These are phyloP conservation scores for Fomitopsis palustris DNA, from an alignment of 1,284 basidiomycete species.

Conservation along the genomic window DNA sequence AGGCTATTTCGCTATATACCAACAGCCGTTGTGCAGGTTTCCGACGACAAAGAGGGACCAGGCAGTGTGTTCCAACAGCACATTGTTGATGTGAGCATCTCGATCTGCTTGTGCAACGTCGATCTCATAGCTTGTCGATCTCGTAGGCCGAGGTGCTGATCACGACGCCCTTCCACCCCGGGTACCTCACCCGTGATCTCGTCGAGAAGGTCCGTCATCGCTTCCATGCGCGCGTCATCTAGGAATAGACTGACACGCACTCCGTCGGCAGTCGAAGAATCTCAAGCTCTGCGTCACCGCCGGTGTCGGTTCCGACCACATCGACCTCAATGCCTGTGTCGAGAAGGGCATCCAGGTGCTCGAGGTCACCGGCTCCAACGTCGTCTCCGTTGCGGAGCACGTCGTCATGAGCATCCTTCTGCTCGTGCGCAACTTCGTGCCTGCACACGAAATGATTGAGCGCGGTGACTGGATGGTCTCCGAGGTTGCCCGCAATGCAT, in stretches of 20 bases:
- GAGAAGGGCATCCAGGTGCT: conserved; percentile 72
- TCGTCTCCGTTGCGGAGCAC: conserved; percentile 89
- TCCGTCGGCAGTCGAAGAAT: conserved; percentile 68
- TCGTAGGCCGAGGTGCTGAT: conserved; percentile 68
- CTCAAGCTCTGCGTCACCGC: conserved; percentile 93
- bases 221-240: background rate
- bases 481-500: conserved; percentile 76
- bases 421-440: conserved; percentile 85
- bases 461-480: conserved; percentile 86
- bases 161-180: conserved; percentile 93
- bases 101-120: background rate
- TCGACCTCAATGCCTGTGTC: conserved; percentile 89
- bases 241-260: background rate
- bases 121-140: background rate
- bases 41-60: conserved; percentile 85
- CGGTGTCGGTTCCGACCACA: conserved; percentile 92
- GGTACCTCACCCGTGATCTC: conserved; percentile 83
- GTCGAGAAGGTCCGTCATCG: conserved; percentile 38
- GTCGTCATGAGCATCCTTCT: conserved; percentile 83
- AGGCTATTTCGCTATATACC: background rate
- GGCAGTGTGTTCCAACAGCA: conserved; percentile 88
- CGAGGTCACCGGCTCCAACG: conserved; percentile 50
- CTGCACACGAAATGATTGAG: conserved; percentile 84
- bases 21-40: conserved; percentile 46
- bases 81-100: conserved; percentile 67